Base-by-base conservation (phyloP, 2,329 filamentous ascomycete genomes). In the Scopulariopsis brevicaulis region DNA sequence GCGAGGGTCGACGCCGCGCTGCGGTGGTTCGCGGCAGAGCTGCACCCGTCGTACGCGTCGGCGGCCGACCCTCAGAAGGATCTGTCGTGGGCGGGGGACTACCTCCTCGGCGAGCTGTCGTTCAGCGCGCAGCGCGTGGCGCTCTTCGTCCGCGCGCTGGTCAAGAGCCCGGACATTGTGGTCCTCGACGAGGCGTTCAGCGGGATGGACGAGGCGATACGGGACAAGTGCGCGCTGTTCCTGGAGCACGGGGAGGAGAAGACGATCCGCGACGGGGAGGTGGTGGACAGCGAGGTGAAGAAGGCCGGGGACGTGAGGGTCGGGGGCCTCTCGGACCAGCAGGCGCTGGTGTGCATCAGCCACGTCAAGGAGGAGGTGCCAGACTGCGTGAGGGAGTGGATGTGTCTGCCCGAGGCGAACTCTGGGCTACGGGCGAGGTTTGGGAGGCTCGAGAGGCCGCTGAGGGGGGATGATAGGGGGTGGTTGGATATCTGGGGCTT, bases 311-410 rank as follows among this genome's bases (percentile, higher is more conserved):
- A 68, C 1, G 75, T 83, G 1, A 75, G 71, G 24, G 72, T 93
- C 4, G 67, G 66, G 1, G 90, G 90, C 0, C 71, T 96, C 58
- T 77, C 78, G 1, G 75, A 83, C 0, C 70, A 82, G 24, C 93
- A 97, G 71, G 91, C 91, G 0, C 73, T 99, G 57, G 80, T 97
- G n/a, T 90, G 92, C 62, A 93, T 97, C 60, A 94, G 90, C 61
- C 94, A 99, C 72, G 79, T 93, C 60, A 85, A 85, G 61, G 91
- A 96, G 65, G 94, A 99, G 70, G 88, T 97, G 11, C 94, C 94
- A 0, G 85, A 86, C 55, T 86, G 85, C 63, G 81, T 96, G 25
- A 75, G 90, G 53, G 84, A 95, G 67, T 97, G 89, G 87, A 77
- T 97, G 55, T 92, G 89, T 68, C 74, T 96, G 34, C 91, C 93